Percentiles rank a stretch among this genome's conserved stretches.
These are phyloP conservation scores for Penicillium crustosum DNA, from an alignment of 2,329 filamentous ascomycete species.

Conservation along the genomic window DNA sequence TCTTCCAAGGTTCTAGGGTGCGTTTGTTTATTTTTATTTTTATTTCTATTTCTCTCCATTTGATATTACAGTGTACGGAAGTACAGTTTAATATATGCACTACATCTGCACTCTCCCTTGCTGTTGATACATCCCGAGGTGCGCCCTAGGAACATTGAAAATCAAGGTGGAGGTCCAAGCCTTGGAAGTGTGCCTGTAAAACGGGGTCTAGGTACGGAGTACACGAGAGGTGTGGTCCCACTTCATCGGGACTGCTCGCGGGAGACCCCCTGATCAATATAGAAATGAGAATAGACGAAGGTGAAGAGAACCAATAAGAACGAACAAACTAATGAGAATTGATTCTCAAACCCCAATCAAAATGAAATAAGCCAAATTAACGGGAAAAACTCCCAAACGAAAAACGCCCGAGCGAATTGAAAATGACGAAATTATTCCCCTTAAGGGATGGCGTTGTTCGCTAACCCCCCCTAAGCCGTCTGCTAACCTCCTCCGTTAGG, in stretches of 20 bases:
- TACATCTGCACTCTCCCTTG: background rate
- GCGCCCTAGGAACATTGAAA: background rate
- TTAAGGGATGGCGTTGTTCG: conserved; percentile 11
- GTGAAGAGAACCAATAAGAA: background rate
- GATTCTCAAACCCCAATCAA: background rate
- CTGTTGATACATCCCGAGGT: background rate
- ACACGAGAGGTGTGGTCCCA: background rate
- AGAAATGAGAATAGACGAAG: background rate
- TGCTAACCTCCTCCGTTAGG: conserved; percentile 10
- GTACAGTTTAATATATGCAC: background rate
- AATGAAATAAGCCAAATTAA: conserved; percentile 4
- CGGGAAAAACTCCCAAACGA: background rate
- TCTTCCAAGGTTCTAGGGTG: background rate
- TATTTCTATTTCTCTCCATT: background rate
- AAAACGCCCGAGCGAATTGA: background rate
- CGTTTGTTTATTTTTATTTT: background rate
- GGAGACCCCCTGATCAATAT: background rate
- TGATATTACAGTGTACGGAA: background rate
- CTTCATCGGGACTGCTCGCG: background rate
- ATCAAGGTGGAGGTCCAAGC: too few species aligned
- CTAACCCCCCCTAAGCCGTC: conserved; percentile 3
- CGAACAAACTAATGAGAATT: background rate
- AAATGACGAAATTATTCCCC: conserved; percentile 11
- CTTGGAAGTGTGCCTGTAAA: background rate
- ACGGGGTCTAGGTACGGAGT: background rate